A percentile compares a stretch with the other conserved stretches of the same genome.
Evolutionary conservation across 2,329 filamentous ascomycete genomes (phyloP).

Genomic region (Leptographium radiaticola): DNA sequence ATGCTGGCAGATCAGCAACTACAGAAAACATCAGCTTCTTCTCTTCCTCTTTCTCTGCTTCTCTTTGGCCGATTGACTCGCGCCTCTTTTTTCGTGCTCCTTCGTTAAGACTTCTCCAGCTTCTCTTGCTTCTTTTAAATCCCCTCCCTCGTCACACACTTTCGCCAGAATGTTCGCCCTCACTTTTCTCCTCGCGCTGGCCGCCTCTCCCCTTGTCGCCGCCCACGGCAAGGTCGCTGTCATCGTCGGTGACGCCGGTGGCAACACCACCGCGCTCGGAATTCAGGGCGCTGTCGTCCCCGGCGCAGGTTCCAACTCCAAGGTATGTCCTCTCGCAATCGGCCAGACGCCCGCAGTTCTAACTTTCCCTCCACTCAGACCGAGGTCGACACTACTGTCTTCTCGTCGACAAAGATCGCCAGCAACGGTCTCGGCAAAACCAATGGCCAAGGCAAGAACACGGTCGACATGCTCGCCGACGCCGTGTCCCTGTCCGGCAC

Average conservation of each 20-base stretch:
- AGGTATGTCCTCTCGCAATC: constrained; percentile 6
- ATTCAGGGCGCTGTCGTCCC: constrained; percentile 28
- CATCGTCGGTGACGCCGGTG: constrained; percentile 22
- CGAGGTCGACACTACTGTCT: constrained; percentile 32
- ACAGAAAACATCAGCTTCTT: background rate
- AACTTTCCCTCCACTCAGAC: constrained; percentile 15
- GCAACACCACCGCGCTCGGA: constrained; percentile 28
- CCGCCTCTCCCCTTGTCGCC: constrained; percentile 16
- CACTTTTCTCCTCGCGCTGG: constrained; percentile 15
- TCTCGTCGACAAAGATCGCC: constrained; percentile 20
- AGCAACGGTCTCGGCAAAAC: constrained; percentile 26
- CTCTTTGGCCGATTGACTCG: constrained; percentile 7
- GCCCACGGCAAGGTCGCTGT: constrained; percentile 20
- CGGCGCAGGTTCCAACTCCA: constrained; percentile 23
- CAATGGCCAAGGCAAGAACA: constrained; percentile 22
- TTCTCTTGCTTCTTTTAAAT: constrained; percentile 2
- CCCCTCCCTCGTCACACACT: background rate
- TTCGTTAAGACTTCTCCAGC: constrained; percentile 1
- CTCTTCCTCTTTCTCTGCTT: background rate
- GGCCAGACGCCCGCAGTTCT: background rate
- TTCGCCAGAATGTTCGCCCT: constrained; percentile 16
- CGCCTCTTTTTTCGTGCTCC: constrained; percentile 9
- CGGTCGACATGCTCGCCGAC: constrained; percentile 16
- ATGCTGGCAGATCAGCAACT: background rate
- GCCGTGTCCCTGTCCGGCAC: constrained; percentile 23